Conservation (phyloP, 768 basidiomycete genomes). For the Tephrocybe sp. region DNA sequence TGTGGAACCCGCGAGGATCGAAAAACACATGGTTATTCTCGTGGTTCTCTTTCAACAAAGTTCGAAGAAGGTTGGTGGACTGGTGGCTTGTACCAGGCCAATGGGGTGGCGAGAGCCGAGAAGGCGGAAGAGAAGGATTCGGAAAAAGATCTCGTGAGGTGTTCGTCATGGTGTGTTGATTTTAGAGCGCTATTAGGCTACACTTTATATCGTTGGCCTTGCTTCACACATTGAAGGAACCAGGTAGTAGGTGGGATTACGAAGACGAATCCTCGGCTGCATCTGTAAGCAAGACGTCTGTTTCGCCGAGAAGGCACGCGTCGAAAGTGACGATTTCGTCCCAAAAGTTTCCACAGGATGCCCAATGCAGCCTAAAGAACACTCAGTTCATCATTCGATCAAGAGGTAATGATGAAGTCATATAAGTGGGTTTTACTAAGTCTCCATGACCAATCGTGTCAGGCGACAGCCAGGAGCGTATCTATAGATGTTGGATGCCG, state of each 20-base stretch:
- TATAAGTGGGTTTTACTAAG: too few species aligned
- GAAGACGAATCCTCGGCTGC: not conserved
- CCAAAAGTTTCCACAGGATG: too few species aligned
- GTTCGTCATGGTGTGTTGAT: not conserved
- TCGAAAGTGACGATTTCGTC: too few species aligned
- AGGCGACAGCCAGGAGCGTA: too few species aligned
- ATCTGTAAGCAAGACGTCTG: not conserved
- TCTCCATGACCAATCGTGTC: too few species aligned
- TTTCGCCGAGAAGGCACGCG: not conserved
- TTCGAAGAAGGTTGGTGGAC: slow-evolving; percentile 39
- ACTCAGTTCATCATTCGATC: too few species aligned
- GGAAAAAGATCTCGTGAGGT: slow-evolving; percentile 17
- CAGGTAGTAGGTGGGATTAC: not conserved
- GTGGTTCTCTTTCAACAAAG: slow-evolving; percentile 49
- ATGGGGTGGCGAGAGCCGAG: slow-evolving; percentile 28
- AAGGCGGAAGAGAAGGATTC: slow-evolving; percentile 15
- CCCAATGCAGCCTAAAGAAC: too few species aligned
- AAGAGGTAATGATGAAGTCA: too few species aligned
- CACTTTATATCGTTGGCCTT: not conserved
- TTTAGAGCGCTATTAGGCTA: not conserved
- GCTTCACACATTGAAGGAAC: too few species aligned
- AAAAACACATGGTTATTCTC: slow-evolving; percentile 57
- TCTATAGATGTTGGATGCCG: too few species aligned
- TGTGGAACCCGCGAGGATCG: slow-evolving; percentile 39
- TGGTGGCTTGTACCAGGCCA: slow-evolving; percentile 34